Evolutionary conservation across 2,329 filamentous ascomycete genomes (phyloP).

Genomic region (Ophiostoma novo-ulmi): DNA sequence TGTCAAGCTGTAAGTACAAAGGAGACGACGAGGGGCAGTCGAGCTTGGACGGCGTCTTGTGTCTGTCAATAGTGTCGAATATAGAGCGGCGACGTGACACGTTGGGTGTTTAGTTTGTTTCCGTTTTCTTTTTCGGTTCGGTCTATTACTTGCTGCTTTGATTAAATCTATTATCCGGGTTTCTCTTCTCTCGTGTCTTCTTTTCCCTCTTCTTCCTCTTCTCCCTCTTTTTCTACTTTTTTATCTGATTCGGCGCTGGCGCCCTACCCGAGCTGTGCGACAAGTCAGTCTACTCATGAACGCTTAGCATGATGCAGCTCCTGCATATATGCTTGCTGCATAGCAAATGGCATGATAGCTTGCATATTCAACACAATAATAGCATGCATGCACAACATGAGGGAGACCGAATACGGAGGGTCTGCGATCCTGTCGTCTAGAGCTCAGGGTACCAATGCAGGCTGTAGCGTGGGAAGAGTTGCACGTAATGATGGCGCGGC

Average conservation of each 20-base stretch:
- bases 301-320: background rate
- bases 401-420: background rate
- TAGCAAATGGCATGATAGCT: too few relatives aligned
- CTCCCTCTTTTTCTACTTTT: background rate
- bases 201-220: too few relatives aligned
- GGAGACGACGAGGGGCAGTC: background rate
- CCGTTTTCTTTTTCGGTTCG: background rate
- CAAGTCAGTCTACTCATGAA: background rate
- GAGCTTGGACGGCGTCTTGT: background rate
- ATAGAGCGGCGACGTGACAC: background rate
- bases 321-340: background rate
- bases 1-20: background rate
- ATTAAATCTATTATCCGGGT: background rate
- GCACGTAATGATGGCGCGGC: too few relatives aligned
- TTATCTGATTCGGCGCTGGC: background rate
- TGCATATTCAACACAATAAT: too few relatives aligned
- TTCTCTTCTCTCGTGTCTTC: too few relatives aligned
- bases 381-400: too few relatives aligned
- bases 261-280: background rate
- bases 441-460: background rate
- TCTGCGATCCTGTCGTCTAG: background rate
- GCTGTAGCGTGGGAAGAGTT: too few relatives aligned
- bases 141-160: background rate
- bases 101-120: background rate
- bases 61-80: background rate